Base-by-base conservation (phyloP, 805 yeast species). In the Lachancea kluyveri region DNA sequence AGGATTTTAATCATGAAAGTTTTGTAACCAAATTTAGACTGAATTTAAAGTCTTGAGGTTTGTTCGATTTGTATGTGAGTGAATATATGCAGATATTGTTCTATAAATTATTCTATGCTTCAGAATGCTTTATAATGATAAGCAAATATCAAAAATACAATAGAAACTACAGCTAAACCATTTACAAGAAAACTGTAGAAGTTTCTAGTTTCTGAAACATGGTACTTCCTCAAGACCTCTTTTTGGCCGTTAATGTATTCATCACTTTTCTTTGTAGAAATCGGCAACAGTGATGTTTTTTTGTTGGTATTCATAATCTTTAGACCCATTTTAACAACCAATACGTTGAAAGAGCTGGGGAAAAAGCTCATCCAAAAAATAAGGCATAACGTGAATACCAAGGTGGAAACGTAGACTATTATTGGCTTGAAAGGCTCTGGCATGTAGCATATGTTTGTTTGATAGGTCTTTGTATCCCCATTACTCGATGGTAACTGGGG, bases 1-100 rank as follows among this genome's bases (percentile, higher is more conserved):
- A 79, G 0, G 95, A 84, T 48, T 83, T 77, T 50, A 71, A 72
- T 40, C 71, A 55, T 23, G 59, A 52, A 15, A 46, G 46, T 24
- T 52, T 57, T 24, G 52, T 57, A 24, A 36, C 24, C 24, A 36
- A 35, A 22, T 28, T 40, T 18, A 37, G 27, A 20, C 10, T 36
- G 12, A 28, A 32, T 16, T 26, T 30, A 13, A 22, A 24, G 16
- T 25, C 17, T 12, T 22, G 21, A 19, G 4, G 15, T 28, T 22
- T 22, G 8, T 21, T 17, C 9, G 13, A 9, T 14, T 26, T 22
- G 26, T 9, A n/a, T 19, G 18, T 18, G 23, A 14, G 12, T 11
- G 5, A 15, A 8, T 5, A 10, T 6, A 6, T 15, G 9, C 12
- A 9, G 12, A 6, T 24, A 13, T 24, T 8, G n/a, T 7, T 22